These are phyloP conservation scores for Margaritispora aquatica DNA, from an alignment of 495 filamentous ascomycete genomes.

Conservation along the genomic window DNA sequence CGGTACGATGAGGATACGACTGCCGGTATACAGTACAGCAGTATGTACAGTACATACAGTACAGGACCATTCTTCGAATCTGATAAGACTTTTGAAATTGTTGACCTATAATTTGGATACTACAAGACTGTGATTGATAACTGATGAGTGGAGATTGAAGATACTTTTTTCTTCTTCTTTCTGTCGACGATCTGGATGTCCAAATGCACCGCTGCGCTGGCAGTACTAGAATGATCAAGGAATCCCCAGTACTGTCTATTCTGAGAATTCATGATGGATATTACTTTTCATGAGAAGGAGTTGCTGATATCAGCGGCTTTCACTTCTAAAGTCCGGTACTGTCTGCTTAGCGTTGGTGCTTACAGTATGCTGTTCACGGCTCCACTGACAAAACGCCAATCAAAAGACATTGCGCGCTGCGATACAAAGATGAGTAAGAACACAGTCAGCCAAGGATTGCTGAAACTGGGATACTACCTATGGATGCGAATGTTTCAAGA, in stretches of 20 bases:
- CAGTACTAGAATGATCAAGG: background rate
- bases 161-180: no score
- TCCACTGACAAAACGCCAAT: background rate
- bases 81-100: no score
- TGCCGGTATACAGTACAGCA: no score
- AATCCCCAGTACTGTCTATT: background rate
- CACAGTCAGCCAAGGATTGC: background rate
- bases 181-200: no score
- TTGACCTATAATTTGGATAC: no score
- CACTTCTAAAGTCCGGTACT: background rate
- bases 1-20: background rate
- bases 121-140: no score
- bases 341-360: background rate
- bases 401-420: background rate
- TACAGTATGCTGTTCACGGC: background rate
- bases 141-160: no score
- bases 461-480: background rate
- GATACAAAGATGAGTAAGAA: background rate
- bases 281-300: background rate
- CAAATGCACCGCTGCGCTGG: background rate
- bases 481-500: background rate
- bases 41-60: no score
- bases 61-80: no score
- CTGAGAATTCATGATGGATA: background rate
- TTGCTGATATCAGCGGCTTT: background rate